Evolutionary conservation across 2,329 filamentous ascomycete species (phyloP), one percentile per base, ranked within the genome.

Genomic region (Nemania sp.): DNA sequence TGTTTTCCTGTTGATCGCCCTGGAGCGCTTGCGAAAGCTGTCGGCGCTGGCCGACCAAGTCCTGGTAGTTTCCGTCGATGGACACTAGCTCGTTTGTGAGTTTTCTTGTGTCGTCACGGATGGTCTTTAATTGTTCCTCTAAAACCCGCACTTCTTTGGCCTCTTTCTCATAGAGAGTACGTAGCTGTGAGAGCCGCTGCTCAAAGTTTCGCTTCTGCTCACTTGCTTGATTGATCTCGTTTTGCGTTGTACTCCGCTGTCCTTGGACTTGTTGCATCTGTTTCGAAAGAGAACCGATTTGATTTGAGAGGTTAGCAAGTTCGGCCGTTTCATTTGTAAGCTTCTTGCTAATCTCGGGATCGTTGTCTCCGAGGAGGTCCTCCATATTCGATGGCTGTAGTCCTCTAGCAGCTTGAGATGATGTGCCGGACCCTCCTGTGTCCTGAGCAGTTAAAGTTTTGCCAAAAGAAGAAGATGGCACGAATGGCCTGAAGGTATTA

Each of bases 121-220:
- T 92, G 29, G 87, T 84, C 45, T 87, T 89, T 52, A 98, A 87
- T 71, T 94, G 92, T 73, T 97, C 93, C 79, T 98, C 93, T 2
- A 98, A 83, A 26, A 90, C 87, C 70, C 92, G 94, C 38, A 97
- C 93, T 71, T 93, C 91, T 73, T 93, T 91, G 2, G 93, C 93
- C 81, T 99, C 96, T 77, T 97, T 93, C 79, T 99, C 95, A 77
- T 98, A 99, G 72, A 97, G 88, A 6, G 90, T 84, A 69, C 96
- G 90, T 66, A 98, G 90, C 77, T 98, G 94, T 4, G 93, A 89
- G 29, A 99, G 84, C 24, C 96, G 91, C 72, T 92, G 86, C 82
- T 99, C 96, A 73, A 99, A 95, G 77, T 97, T 95, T 74, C 92
- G 91, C 83, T 98, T 98, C 79, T 98, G 94, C 13, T 90, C 89